Evolutionary conservation across 805 yeast genomes (phyloP), one percentile per base, ranked within the genome.

Genomic region (Wickerhamomyces xylosicus): DNA sequence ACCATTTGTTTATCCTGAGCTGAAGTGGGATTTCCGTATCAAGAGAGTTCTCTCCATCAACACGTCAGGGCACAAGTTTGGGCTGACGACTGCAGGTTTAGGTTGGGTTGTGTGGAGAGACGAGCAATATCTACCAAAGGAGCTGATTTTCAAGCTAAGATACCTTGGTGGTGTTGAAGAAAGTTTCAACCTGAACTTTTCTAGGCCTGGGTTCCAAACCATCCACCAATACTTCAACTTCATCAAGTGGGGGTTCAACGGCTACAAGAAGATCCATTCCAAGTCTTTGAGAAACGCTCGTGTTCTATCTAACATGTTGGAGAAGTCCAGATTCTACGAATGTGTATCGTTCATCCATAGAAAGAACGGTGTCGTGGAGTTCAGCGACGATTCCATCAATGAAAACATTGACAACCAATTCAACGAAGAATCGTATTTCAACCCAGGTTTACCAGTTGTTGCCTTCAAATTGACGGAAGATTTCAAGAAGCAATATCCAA

Each of bases 61-160:
- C 64, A 74, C 94, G 10, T 83, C 95, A 2, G 95, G 96, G 42
- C 97, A 87, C 64, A 87, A 87, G 63, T 87, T 84, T 61, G 97
- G 97, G 28, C 66, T 87, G 37, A 82, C 89, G 22, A 76, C 94
- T 19, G 95, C 90, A 10, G 97, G 97, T 33, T 69, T 85, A 38
- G 97, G 97, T 39, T 87, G 95, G 95, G 77, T 87, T 44, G 62
- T 87, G 39, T 89, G 95, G 86, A 76, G 79, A 56, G 77, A 77
- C 55, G 65, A 67, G 33, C 48, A 63, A 32, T 71, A 69, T 53
- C 67, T 87, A 45, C 92, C 96, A 19, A 68, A 77, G 41, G 76
- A 74, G 44, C 67, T 87, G 46, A 72, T 80, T 50, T 87, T 87
- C 63, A 79, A 82, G 47, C 68, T 87, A 53, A 78, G 79, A 56